phyloP scores from a whole-genome alignment of 129 eudicot genomes.

The Flaveria bidentis region DNA sequence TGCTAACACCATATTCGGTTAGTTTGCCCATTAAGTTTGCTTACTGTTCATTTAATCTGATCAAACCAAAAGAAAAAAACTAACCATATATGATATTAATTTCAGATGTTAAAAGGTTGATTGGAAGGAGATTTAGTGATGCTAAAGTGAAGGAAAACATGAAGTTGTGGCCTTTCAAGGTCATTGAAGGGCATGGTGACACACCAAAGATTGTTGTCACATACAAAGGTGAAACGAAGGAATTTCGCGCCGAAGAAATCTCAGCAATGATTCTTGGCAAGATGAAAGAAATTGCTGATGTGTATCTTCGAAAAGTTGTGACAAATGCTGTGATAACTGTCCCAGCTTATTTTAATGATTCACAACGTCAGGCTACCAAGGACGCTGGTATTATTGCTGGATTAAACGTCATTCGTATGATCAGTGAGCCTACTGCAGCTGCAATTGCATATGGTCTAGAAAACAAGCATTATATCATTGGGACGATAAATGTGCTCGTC shows the following conservation, averaged over 20 bases:
- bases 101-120: constrained; percentile 35
- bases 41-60: background rate
- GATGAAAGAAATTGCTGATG: constrained; percentile 34
- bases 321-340: constrained; percentile 28
- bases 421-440: constrained; percentile 34
- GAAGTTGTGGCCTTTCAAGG: constrained; percentile 33
- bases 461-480: background rate
- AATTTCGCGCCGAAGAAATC: constrained; percentile 34
- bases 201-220: constrained; percentile 34
- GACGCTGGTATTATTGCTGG: constrained; percentile 35
- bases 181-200: constrained; percentile 11
- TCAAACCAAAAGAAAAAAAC: background rate
- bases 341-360: constrained; percentile 30
- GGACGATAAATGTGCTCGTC: constrained; percentile 22
- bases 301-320: constrained; percentile 27
- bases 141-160: constrained; percentile 21
- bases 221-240: constrained; percentile 23
- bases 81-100: background rate
- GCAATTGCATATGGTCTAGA: constrained; percentile 35
- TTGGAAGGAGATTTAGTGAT: constrained; percentile 34
- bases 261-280: constrained; percentile 34
- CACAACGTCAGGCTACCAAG: constrained; percentile 38
- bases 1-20: constrained; percentile 31
- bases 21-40: background rate
- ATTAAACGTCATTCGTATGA: constrained; percentile 14